Conservation (phyloP, 495 filamentous ascomycete species). For the Penicillium coffeae region DNA sequence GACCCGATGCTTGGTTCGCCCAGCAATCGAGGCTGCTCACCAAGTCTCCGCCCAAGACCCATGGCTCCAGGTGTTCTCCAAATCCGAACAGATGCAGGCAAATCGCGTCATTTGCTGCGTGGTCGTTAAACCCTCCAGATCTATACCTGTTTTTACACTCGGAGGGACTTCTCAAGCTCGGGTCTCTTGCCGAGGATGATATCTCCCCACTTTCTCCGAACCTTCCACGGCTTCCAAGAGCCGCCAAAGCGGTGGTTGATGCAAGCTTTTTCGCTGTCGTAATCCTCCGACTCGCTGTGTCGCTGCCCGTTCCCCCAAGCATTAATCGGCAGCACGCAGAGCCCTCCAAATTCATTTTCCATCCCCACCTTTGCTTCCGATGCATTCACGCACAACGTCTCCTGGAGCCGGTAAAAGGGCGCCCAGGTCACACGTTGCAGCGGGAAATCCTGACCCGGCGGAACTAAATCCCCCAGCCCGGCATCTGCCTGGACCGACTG, state of each 20-base stretch:
- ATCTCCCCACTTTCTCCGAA: not conserved
- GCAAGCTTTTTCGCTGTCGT: constrained; percentile 32
- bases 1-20: constrained; percentile 2
- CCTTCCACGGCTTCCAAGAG: constrained; percentile 40
- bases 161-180: not conserved
- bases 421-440: constrained; percentile 40
- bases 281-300: constrained; percentile 35
- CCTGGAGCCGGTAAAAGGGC: constrained; percentile 33
- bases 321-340: constrained; percentile 41
- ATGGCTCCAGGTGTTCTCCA: no score
- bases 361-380: constrained; percentile 18
- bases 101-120: no score
- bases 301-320: constrained; percentile 45
- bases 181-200: not conserved
- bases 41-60: constrained; percentile 1
- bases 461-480: constrained; percentile 22
- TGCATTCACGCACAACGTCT: constrained; percentile 32
- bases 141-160: not conserved
- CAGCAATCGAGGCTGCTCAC: not conserved
- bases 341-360: constrained; percentile 23
- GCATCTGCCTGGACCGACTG: constrained; percentile 27
- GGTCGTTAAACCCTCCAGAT: not conserved
- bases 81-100: no score
- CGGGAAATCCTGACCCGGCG: constrained; percentile 2
- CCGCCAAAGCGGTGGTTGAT: constrained; percentile 40